Percentiles rank a stretch among this genome's conserved stretches.
phyloP scores from a whole-genome alignment of 2,329 filamentous ascomycete species.

The Exophiala viscosa region DNA sequence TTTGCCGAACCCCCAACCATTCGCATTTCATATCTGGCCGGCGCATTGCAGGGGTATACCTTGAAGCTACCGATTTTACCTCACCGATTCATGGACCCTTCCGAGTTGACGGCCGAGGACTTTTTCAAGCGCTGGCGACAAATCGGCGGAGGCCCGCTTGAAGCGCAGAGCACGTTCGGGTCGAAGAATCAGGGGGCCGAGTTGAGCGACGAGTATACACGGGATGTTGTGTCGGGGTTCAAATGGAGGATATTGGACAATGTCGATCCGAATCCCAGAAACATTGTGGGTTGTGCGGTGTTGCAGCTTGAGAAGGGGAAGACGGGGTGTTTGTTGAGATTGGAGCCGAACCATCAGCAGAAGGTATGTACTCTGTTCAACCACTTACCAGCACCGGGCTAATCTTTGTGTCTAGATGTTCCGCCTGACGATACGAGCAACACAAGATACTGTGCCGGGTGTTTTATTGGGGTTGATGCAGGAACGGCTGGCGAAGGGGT shows the following conservation, averaged over 20 bases:
- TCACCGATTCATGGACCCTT: slow-evolving; percentile 96
- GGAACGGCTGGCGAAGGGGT: slow-evolving; percentile 64
- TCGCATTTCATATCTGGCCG: slow-evolving; percentile 88
- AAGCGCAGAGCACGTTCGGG: slow-evolving; percentile 80
- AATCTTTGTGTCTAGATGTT: slow-evolving; percentile 67
- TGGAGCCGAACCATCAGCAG: slow-evolving; percentile 90
- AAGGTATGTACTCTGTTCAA: slow-evolving; percentile 60
- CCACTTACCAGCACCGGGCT: neutral
- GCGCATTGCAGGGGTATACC: slow-evolving; percentile 86
- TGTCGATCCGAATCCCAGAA: slow-evolving; percentile 89
- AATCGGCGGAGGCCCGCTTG: slow-evolving; percentile 82
- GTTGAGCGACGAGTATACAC: slow-evolving; percentile 67
- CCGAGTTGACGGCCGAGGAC: slow-evolving; percentile 80
- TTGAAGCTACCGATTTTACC: slow-evolving; percentile 82
- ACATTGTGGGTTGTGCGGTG: slow-evolving; percentile 86
- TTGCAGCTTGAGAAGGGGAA: slow-evolving; percentile 75
- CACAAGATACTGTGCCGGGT: slow-evolving; percentile 80
- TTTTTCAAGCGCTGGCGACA: slow-evolving; percentile 99
- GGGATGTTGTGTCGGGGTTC: slow-evolving; percentile 70
- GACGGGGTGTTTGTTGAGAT: slow-evolving; percentile 84
- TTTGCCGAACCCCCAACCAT: slow-evolving; percentile 87
- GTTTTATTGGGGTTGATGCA: slow-evolving; percentile 84
- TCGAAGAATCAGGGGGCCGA: slow-evolving; percentile 53
- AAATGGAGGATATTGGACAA: slow-evolving; percentile 80
- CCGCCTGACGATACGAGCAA: slow-evolving; percentile 87